These are phyloP conservation scores for Microbotryomycetes sp. DNA, from an alignment of 1,284 basidiomycete species.

Conservation along the genomic window DNA sequence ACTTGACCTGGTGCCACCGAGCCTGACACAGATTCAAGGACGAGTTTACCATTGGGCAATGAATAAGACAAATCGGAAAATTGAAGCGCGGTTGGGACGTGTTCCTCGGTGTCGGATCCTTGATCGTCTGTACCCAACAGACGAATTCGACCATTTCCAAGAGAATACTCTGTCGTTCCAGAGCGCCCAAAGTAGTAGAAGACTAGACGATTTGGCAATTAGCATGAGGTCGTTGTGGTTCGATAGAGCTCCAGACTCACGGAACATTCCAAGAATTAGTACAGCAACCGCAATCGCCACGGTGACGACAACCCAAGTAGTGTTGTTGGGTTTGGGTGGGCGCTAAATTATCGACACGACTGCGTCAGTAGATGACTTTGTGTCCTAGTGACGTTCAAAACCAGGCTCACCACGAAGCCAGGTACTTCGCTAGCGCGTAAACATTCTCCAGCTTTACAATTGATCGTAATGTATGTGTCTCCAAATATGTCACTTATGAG, in stretches of 20 bases:
- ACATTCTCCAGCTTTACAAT: conserved; percentile 87
- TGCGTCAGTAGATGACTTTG: too few relatives aligned
- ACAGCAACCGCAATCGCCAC: conserved; percentile 62
- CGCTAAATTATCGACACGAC: conserved; percentile 48
- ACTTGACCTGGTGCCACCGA: conserved; percentile 78
- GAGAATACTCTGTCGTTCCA: conserved; percentile 52
- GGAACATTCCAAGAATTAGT: conserved; percentile 48
- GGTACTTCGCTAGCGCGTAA: conserved; percentile 89
- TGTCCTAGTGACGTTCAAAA: too few relatives aligned
- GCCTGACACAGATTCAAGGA: conserved; percentile 75
- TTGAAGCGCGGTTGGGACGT: conserved; percentile 84
- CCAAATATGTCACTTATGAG: conserved; percentile 91
- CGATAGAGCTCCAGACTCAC: too few relatives aligned
- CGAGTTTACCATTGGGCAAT: conserved; percentile 52
- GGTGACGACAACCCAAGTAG: conserved; percentile 72
- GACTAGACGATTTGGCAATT: conserved; percentile 45
- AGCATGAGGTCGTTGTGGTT: conserved; percentile 1
- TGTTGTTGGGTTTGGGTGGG: conserved; percentile 73
- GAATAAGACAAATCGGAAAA: conserved; percentile 79
- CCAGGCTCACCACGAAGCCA: conserved; percentile 65
- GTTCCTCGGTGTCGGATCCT: conserved; percentile 81
- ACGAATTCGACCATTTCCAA: conserved; percentile 56
- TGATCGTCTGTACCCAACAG: conserved; percentile 74
- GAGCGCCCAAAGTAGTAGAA: conserved; percentile 83
- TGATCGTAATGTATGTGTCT: conserved; percentile 77